These are phyloP conservation scores for Candida tropicalis DNA, from an alignment of 1,139 yeast genomes.

Conservation along the genomic window DNA sequence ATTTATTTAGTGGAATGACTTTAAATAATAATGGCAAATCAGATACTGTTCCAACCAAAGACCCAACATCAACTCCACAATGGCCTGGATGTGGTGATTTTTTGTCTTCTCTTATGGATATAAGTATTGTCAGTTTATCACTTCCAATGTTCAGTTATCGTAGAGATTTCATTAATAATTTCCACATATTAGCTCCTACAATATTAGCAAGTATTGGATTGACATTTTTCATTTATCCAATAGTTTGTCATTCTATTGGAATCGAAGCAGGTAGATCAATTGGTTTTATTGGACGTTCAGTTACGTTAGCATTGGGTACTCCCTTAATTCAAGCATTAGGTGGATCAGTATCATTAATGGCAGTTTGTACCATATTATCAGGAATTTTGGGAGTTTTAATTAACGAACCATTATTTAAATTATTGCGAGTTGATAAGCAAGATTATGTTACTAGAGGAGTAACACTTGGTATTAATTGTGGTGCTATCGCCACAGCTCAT, in stretches of 20 bases:
- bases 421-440: constrained; percentile 55
- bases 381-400: constrained; percentile 76
- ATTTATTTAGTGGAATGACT: constrained; percentile 49
- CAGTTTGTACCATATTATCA: constrained; percentile 76
- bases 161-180: constrained; percentile 60
- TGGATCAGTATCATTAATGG: constrained; percentile 74
- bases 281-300: constrained; percentile 80
- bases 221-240: constrained; percentile 70
- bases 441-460: constrained; percentile 80
- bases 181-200: constrained; percentile 61
- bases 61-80: constrained; percentile 39
- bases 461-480: constrained; percentile 74
- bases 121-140: constrained; percentile 73
- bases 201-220: constrained; percentile 56
- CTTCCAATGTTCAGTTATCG: constrained; percentile 80
- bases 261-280: constrained; percentile 61
- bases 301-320: constrained; percentile 79
- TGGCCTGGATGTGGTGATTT: constrained; percentile 88
- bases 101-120: constrained; percentile 69
- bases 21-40: constrained; percentile 33
- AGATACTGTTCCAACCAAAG: constrained; percentile 15
- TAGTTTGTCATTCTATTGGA: constrained; percentile 65
- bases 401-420: constrained; percentile 53
- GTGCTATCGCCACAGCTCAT: constrained; percentile 83
- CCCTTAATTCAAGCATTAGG: constrained; percentile 67